Evolutionary conservation across 768 basidiomycete species (phyloP).

Genomic region (Thelephora ganbajun): DNA sequence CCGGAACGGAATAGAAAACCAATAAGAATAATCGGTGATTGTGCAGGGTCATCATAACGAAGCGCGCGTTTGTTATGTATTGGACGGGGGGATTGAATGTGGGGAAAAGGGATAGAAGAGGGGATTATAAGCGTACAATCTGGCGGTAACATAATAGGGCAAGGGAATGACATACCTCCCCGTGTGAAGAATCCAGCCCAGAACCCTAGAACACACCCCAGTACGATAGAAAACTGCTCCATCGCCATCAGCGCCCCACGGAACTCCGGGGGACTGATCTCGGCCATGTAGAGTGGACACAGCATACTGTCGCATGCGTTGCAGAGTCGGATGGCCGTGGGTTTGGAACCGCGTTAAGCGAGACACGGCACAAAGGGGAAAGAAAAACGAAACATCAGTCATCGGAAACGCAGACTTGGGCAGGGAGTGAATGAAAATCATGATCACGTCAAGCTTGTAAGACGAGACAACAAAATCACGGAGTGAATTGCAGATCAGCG

Average conservation of each 20-base stretch:
- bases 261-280: slow-evolving; percentile 71
- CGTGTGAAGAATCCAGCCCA: slow-evolving; percentile 73
- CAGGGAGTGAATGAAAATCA: neutral
- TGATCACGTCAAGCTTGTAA: slow-evolving; percentile 2
- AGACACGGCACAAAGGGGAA: neutral
- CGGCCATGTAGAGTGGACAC: slow-evolving; percentile 72
- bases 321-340: no score
- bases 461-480: neutral
- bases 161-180: slow-evolving; percentile 25
- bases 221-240: slow-evolving; percentile 70
- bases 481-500: neutral
- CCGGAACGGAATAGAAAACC: no score
- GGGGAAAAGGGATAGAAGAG: no score
- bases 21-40: no score
- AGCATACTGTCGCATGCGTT: slow-evolving; percentile 43
- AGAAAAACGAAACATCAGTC: neutral
- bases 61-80: no score
- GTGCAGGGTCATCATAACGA: no score
- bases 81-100: no score
- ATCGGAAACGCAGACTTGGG: neutral
- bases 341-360: no score
- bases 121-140: neutral
- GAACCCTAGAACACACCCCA: slow-evolving; percentile 72
- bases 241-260: slow-evolving; percentile 69
- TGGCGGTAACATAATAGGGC: neutral